phyloP scores from a whole-genome alignment of 2,329 filamentous ascomycete species.

The Beauveria sp. region DNA sequence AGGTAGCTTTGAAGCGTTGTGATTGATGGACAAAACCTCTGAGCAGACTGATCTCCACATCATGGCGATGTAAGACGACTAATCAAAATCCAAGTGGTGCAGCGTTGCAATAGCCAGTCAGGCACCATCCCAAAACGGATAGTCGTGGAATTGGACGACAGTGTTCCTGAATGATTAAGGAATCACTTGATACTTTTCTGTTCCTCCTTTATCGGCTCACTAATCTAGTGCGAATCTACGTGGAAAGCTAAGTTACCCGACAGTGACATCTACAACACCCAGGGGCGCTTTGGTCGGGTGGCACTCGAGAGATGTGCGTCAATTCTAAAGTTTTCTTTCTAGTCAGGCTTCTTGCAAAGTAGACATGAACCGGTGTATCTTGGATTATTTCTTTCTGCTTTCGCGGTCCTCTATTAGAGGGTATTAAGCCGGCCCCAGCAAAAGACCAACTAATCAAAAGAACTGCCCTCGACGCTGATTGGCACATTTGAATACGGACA shows the following conservation, averaged over 20 bases:
- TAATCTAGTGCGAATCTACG: too few relatives aligned
- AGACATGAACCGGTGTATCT: too few relatives aligned
- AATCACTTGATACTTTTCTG: neutral
- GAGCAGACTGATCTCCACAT: neutral
- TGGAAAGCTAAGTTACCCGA: too few relatives aligned
- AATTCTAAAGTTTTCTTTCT: too few relatives aligned
- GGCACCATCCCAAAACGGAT: neutral
- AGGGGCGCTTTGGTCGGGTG: too few relatives aligned
- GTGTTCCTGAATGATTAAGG: neutral
- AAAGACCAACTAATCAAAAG: neutral
- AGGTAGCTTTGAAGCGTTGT: neutral
- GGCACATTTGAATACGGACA: neutral
- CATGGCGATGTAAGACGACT: neutral
- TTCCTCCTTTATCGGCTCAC: neutral
- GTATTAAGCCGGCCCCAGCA: too few relatives aligned
- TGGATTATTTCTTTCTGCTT: too few relatives aligned
- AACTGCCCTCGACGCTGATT: neutral
- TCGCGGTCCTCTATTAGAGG: neutral
- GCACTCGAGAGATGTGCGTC: too few relatives aligned
- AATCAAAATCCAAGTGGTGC: neutral
- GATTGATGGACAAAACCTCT: conserved; percentile 7
- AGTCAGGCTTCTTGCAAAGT: too few relatives aligned
- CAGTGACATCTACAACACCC: too few relatives aligned
- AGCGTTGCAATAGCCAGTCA: neutral
- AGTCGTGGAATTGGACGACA: neutral